phyloP scores from a whole-genome alignment of 192 early-diverging fungal genomes.

The Thamnidium elegans region DNA sequence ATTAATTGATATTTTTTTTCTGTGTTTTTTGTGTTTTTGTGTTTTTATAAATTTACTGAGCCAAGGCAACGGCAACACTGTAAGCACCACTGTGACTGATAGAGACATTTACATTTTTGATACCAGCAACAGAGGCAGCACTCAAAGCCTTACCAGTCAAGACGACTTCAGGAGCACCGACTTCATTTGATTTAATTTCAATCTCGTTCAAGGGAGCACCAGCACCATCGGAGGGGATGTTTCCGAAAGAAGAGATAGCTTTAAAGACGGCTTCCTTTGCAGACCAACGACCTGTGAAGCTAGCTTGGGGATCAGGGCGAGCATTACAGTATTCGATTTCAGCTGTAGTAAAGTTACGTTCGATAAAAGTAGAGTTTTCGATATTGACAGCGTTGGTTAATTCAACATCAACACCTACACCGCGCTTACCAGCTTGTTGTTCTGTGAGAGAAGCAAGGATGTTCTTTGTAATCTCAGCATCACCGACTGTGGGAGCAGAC shows the following conservation, averaged over 20 bases:
- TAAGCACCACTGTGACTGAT: slow-evolving; percentile 91
- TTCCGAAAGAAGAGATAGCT: slow-evolving; percentile 71
- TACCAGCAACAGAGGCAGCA: slow-evolving; percentile 66
- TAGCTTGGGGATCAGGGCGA: slow-evolving; percentile 70
- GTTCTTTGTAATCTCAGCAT: slow-evolving; percentile 53
- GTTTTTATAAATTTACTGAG: slow-evolving; percentile 32
- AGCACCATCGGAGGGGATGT: slow-evolving; percentile 75
- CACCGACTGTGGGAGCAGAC: slow-evolving; percentile 35
- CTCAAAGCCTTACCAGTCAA: slow-evolving; percentile 81
- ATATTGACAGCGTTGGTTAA: slow-evolving; percentile 77
- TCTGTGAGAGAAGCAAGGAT: slow-evolving; percentile 48
- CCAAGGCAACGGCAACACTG: slow-evolving; percentile 85
- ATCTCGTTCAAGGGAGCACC: slow-evolving; percentile 89
- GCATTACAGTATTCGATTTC: slow-evolving; percentile 78
- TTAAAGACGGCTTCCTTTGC: slow-evolving; percentile 97
- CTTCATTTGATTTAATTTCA: slow-evolving; percentile 68
- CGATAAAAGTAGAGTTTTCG: slow-evolving; percentile 81
- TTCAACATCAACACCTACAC: slow-evolving; percentile 89
- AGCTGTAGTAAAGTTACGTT: slow-evolving; percentile 85
- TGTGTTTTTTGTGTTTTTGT: too few relatives aligned
- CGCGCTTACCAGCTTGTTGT: slow-evolving; percentile 46
- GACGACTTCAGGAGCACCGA: slow-evolving; percentile 76
- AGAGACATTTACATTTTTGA: slow-evolving; percentile 78
- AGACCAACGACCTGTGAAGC: slow-evolving; percentile 92
- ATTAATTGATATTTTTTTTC: too few relatives aligned